Percentiles rank a stretch among this genome's conserved stretches.
phyloP scores from a whole-genome alignment of 208 protist species.

The Acanthamoeba healyi region DNA sequence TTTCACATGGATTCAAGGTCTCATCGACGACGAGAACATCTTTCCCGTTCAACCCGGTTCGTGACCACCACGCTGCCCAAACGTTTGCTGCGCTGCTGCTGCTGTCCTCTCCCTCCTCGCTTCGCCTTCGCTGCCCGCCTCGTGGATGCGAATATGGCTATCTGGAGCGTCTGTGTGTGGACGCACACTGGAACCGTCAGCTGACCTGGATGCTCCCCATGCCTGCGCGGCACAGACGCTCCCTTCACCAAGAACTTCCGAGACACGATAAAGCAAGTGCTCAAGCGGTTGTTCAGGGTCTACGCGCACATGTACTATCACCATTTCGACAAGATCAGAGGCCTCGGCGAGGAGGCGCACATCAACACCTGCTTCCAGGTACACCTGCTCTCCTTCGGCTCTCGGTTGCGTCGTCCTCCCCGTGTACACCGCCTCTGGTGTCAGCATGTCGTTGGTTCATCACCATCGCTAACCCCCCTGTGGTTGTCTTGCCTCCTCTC shows the following conservation, averaged over 20 bases:
- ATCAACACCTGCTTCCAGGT: conserved; percentile 97
- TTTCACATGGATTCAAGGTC: conserved; percentile 98
- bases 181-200: too few relatives aligned
- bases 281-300: conserved; percentile 98
- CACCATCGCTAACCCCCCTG: neutral
- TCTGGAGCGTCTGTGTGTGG: too few relatives aligned
- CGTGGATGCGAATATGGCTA: too few relatives aligned
- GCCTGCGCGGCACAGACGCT: conserved; percentile 89
- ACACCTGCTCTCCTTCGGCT: neutral
- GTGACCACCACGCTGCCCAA: neutral
- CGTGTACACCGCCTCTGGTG: too few relatives aligned
- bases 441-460: neutral
- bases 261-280: conserved; percentile 90
- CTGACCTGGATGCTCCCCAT: conserved; percentile 78
- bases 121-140: neutral
- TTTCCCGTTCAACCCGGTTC: conserved; percentile 94
- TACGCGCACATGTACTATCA: conserved; percentile 99
- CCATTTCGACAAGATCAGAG: conserved; percentile 96
- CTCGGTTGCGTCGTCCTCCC: too few relatives aligned
- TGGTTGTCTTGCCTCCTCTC: neutral
- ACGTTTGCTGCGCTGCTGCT: neutral
- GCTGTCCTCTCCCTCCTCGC: neutral
- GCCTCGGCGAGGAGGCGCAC: conserved; percentile 97
- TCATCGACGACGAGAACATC: conserved; percentile 96
- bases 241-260: conserved; percentile 93